Base-by-base conservation (phyloP, 352 stramenopile genomes). In the Elongisporangium undulatum region DNA sequence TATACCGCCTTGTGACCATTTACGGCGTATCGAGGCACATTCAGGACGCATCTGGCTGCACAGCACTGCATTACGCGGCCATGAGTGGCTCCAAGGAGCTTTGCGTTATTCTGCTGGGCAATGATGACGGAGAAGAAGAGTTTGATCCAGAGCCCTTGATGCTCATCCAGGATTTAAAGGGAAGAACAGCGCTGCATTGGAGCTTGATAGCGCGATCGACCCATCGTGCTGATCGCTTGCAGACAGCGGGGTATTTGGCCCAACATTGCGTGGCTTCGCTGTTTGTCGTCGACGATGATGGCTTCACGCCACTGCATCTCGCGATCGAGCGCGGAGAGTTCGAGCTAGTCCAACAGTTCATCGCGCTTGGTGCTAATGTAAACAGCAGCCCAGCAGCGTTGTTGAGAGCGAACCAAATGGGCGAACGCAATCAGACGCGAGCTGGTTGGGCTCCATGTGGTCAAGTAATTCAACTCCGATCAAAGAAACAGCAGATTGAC, bases 181-280 rank as follows among this genome's bases (percentile, higher is more conserved):
- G 79, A 16, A 71, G 77, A 52, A 89, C 81, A 17, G 64, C 75
- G 21, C 58, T 91, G 7, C 77, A 84, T 58, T 84, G 72, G 74
- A 66, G 74, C 39, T 53, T 83, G 24, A 34, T 80, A 56, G 26
- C 60, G 0, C 15, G 48, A 70, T 10, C 16, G 6, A 10, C 50
- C 4, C 6, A 38, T 49, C 12, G 0, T 7, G 21, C 21, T 53
- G 56, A 0, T 22, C 21, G 0, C 4, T 70, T 56, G 68, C 68
- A 2, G 54, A 57, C 29, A 15, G 29, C 29, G 8, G 9, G 4
- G 15, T 74, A 77, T 20, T 57, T 90, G 16, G 63, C 50, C 0
- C 19, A 49, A 12, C 66, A 58, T 15, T 87, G 69, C 29, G 49
- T 62, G 0, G n/a, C 63, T 1, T 38, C 74, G 6, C 53, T 89